These are phyloP conservation scores for Begonia fuchsioides DNA, from an alignment of 306 rosid genomes.

Conservation along the genomic window DNA sequence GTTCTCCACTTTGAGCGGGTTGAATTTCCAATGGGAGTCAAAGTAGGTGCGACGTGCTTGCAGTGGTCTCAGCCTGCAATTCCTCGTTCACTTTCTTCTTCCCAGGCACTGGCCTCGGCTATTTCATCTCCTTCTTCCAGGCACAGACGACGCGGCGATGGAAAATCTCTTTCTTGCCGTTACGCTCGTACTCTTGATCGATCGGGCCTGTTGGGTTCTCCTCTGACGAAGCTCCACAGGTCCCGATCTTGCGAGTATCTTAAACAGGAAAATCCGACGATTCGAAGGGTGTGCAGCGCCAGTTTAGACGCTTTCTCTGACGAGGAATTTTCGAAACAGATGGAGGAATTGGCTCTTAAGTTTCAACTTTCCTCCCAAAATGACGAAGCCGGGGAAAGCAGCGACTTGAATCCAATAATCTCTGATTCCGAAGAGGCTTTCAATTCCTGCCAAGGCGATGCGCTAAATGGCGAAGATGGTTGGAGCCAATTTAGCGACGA, in stretches of 20 bases:
- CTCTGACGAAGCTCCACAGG: slow-evolving; percentile 15
- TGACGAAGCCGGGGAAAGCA: background rate
- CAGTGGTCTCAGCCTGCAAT: slow-evolving; percentile 48
- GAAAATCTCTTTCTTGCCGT: slow-evolving; percentile 18
- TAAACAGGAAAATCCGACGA: slow-evolving; percentile 10
- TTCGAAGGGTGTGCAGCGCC: slow-evolving; percentile 40
- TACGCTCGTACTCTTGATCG: slow-evolving; percentile 17
- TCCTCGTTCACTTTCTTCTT: slow-evolving; percentile 43
- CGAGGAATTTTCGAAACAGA: slow-evolving; percentile 69
- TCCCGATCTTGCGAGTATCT: slow-evolving; percentile 24
- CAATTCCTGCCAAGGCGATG: background rate
- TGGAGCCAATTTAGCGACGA: background rate
- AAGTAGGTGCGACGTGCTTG: slow-evolving; percentile 40
- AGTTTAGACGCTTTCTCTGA: slow-evolving; percentile 50
- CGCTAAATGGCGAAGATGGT: background rate
- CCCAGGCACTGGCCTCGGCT: slow-evolving; percentile 44
- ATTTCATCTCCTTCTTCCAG: slow-evolving; percentile 36
- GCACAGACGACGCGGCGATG: slow-evolving; percentile 22
- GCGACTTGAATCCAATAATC: background rate
- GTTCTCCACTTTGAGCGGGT: too few species aligned
- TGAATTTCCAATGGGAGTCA: slow-evolving; percentile 28
- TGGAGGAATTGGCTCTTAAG: slow-evolving; percentile 46
- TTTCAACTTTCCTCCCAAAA: slow-evolving; percentile 20
- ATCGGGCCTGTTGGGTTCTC: slow-evolving; percentile 22
- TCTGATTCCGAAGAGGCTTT: slow-evolving; percentile 4